Evolutionary conservation across 2,329 filamentous ascomycete genomes (phyloP).

Genomic region (Penicillium sp.): DNA sequence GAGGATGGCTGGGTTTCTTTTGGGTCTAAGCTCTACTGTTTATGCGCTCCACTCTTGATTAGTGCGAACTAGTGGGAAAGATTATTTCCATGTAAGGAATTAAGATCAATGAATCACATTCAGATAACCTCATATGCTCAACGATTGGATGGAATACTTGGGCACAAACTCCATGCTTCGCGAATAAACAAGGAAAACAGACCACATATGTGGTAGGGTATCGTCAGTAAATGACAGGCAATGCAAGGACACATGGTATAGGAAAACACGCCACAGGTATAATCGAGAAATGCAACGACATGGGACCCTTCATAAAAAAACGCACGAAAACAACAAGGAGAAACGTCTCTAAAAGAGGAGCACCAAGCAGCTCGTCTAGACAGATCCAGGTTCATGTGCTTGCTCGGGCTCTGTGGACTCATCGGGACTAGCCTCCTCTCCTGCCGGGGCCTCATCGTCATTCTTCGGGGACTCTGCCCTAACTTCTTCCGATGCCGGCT

Average conservation of each 20-base stretch:
- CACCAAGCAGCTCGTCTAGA: not conserved
- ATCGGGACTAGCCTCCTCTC: conserved; percentile 1
- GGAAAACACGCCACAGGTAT: conserved; percentile 18
- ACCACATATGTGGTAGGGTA: conserved; percentile 24
- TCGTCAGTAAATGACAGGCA: conserved; percentile 25
- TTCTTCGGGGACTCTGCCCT: not conserved
- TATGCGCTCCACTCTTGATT: not conserved
- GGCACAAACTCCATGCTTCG: conserved; percentile 14
- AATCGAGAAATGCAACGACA: conserved; percentile 11
- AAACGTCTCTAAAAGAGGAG: not conserved
- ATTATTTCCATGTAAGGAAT: not conserved
- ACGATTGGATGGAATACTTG: not conserved
- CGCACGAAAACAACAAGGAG: not conserved
- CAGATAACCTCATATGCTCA: not conserved
- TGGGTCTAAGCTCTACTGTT: not conserved
- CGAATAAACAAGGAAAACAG: conserved; percentile 11
- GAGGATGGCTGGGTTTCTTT: not conserved
- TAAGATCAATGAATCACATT: not conserved
- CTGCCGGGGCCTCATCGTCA: not conserved
- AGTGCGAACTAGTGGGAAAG: not conserved
- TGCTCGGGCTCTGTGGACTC: conserved; percentile 1
- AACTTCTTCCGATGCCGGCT: not conserved
- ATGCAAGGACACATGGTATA: conserved; percentile 13
- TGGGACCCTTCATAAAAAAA: conserved; percentile 1
- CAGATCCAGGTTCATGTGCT: not conserved